phyloP scores from a whole-genome alignment of 768 basidiomycete species.

The Cubamyces sp. region DNA sequence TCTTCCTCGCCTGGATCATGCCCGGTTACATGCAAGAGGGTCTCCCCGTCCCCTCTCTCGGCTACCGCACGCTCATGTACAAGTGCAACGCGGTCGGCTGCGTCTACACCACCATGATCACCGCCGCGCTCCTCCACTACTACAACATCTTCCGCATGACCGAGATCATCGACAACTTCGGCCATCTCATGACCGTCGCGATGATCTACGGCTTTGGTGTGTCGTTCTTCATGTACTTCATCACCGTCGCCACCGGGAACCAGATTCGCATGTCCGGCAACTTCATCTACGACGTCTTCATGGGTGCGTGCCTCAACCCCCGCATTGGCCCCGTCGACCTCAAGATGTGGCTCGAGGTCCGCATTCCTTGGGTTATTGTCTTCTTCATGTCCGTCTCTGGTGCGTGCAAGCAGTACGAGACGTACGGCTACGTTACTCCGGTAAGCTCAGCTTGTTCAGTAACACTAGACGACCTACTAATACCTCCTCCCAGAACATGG shows the following conservation, averaged over 20 bases:
- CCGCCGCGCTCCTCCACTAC: constrained; percentile 76
- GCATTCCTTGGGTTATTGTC: constrained; percentile 95
- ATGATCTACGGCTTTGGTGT: constrained; percentile 90
- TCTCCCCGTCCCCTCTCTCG: constrained; percentile 92
- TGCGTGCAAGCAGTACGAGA: constrained; percentile 94
- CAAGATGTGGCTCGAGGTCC: constrained; percentile 99
- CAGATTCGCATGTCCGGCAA: constrained; percentile 94
- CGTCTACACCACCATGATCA: constrained; percentile 80
- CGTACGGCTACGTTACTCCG: constrained; percentile 88
- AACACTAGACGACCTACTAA: not conserved
- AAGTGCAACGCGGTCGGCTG: constrained; percentile 94
- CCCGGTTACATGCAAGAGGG: constrained; percentile 95
- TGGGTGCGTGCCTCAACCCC: constrained; percentile 95
- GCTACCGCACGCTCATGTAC: constrained; percentile 92
- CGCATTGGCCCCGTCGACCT: constrained; percentile 89
- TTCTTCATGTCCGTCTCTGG: constrained; percentile 94
- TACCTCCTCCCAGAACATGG: constrained; percentile 73
- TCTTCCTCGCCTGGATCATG: constrained; percentile 86
- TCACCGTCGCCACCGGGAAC: constrained; percentile 75
- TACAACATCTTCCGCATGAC: constrained; percentile 87
- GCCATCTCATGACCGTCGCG: constrained; percentile 92
- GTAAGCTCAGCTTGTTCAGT: constrained; percentile 47
- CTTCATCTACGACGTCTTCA: constrained; percentile 93
- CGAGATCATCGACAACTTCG: constrained; percentile 95
- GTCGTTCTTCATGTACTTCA: constrained; percentile 79